These are phyloP conservation scores for Paramecium sonneborni DNA, from an alignment of 73 alveolate genomes.

Conservation along the genomic window DNA sequence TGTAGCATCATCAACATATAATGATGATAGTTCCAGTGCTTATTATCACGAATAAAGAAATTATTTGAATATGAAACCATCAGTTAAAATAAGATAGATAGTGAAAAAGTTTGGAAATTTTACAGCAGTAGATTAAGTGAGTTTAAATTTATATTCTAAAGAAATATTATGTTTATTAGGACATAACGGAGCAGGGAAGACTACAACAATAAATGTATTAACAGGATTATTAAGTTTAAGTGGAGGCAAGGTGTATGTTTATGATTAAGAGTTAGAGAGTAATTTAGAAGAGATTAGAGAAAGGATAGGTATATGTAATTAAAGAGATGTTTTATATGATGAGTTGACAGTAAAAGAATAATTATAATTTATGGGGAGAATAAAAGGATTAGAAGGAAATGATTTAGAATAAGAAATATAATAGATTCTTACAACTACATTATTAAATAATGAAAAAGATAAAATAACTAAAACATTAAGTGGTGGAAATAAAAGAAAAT, in stretches of 20 bases:
- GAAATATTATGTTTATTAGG: constrained; percentile 87
- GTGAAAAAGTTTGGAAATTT: constrained; percentile 73
- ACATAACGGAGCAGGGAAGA: constrained; percentile 99
- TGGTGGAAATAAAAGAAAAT: constrained; percentile 95
- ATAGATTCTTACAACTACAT: constrained; percentile 74
- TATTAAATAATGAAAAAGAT: constrained; percentile 70
- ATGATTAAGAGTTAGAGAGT: constrained; percentile 72
- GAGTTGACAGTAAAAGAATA: constrained; percentile 86
- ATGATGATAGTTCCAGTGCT: constrained; percentile 30
- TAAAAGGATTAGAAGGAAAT: constrained; percentile 49
- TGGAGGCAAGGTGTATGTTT: constrained; percentile 71
- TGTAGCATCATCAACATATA: background rate
- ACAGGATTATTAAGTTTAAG: constrained; percentile 80
- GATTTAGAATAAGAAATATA: constrained; percentile 67
- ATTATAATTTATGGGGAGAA: constrained; percentile 77
- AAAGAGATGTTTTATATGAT: constrained; percentile 96
- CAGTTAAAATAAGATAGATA: constrained; percentile 41
- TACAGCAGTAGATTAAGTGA: constrained; percentile 87
- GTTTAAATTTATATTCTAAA: constrained; percentile 39
- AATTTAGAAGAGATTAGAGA: constrained; percentile 81
- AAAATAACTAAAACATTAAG: constrained; percentile 78
- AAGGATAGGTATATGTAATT: constrained; percentile 97
- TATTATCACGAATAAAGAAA: background rate
- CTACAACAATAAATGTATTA: constrained; percentile 93
- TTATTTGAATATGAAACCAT: background rate